These are phyloP conservation scores for Marchantia polymorpha DNA, from an alignment of 225 moss, liverwort and hornwort species.

Conservation along the genomic window DNA sequence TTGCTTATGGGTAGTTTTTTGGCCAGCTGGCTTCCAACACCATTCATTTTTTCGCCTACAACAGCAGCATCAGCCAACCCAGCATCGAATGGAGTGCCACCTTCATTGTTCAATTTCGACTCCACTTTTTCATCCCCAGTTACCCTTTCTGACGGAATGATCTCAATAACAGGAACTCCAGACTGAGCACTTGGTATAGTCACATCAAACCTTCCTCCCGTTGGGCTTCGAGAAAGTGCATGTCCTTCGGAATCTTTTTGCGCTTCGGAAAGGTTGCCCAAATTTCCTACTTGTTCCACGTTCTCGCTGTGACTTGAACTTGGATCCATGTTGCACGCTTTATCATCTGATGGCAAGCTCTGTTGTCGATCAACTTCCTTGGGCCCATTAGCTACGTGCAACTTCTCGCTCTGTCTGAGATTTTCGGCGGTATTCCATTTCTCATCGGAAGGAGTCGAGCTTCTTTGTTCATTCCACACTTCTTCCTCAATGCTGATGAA, in stretches of 20 bases:
- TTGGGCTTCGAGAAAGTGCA: background rate
- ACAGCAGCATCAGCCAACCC: constrained; percentile 9
- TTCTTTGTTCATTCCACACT: constrained; percentile 10
- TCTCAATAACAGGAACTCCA: constrained; percentile 9
- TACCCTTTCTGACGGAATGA: background rate
- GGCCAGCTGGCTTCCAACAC: constrained; percentile 19
- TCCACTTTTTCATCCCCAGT: background rate
- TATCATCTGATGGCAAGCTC: background rate
- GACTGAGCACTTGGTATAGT: constrained; percentile 12
- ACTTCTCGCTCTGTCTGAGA: background rate
- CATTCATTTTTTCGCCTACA: constrained; percentile 1
- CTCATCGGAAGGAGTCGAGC: background rate
- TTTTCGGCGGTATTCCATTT: background rate
- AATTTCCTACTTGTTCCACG: background rate
- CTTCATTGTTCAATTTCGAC: background rate
- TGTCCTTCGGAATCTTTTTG: background rate
- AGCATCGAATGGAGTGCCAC: background rate
- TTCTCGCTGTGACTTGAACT: constrained; percentile 7
- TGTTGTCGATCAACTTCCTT: background rate
- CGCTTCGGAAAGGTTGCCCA: background rate
- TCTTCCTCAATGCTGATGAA: background rate
- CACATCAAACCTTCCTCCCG: constrained; percentile 13
- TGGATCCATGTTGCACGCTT: background rate
- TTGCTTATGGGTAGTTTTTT: constrained; percentile 33
- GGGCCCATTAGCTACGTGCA: background rate